Percentiles rank a stretch among this genome's conserved stretches.
Conservation (phyloP, 1,284 basidiomycete species). For the Golubevia pallescens region DNA sequence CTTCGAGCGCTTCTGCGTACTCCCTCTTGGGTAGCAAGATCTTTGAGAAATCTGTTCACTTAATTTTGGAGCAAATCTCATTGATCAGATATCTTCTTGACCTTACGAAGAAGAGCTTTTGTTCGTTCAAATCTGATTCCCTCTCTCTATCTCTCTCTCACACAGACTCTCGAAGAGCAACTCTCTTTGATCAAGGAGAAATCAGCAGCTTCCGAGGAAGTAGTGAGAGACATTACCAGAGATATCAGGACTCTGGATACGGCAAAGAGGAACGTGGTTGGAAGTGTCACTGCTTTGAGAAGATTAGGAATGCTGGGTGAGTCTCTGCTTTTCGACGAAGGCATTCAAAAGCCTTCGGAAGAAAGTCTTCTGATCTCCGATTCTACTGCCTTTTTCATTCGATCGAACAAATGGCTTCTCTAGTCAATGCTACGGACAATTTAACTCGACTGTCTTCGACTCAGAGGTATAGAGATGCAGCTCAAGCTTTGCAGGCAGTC, state of each 20-base stretch:
- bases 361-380: conserved; percentile 8
- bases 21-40: too few species aligned
- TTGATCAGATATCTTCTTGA: too few species aligned
- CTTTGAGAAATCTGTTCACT: too few species aligned
- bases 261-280: conserved; percentile 84
- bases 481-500: conserved; percentile 51
- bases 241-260: conserved; percentile 94
- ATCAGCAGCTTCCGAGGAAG: conserved; percentile 75
- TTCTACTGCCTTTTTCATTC: too few species aligned
- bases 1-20: too few species aligned
- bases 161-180: too few species aligned
- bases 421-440: conserved; percentile 31
- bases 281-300: conserved; percentile 55
- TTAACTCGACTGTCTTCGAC: conserved; percentile 46
- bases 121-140: too few species aligned
- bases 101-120: too few species aligned
- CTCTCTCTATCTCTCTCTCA: too few species aligned
- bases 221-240: conserved; percentile 91
- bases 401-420: too few species aligned
- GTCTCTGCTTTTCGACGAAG: conserved; percentile 1
- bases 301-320: conserved; percentile 45
- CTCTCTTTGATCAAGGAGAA: too few species aligned
- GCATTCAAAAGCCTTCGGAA: conserved; percentile 28
- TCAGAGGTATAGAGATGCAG: conserved; percentile 46
- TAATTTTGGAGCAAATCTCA: too few species aligned